Evolutionary conservation across 2,329 filamentous ascomycete genomes (phyloP).

Genomic region (Neofusicoccum ribis): DNA sequence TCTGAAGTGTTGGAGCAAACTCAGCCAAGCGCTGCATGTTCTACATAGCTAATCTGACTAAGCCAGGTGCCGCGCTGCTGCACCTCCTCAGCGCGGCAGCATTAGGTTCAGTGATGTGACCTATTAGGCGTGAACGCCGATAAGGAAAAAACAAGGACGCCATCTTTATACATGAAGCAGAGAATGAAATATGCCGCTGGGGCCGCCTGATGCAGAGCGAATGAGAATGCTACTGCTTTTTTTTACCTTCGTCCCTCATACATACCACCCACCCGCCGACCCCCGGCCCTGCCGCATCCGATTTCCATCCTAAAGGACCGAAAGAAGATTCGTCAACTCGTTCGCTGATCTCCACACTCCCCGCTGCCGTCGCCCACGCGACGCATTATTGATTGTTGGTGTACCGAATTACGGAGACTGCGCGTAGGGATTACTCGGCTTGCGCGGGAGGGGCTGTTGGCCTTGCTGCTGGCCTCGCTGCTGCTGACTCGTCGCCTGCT

Average conservation of each 20-base stretch:
- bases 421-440: background rate
- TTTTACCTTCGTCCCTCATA: background rate
- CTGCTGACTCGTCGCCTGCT: background rate
- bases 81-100: background rate
- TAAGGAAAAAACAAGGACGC: background rate
- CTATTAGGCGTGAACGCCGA: background rate
- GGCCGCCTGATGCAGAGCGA: background rate
- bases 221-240: background rate
- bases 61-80: background rate
- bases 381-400: background rate
- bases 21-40: constrained; percentile 1
- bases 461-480: background rate
- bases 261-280: background rate
- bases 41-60: constrained; percentile 15
- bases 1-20: background rate
- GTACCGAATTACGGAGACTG: background rate
- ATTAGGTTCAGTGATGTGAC: background rate
- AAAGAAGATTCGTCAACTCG: constrained; percentile 16
- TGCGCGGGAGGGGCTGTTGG: background rate
- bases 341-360: background rate
- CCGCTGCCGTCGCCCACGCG: background rate
- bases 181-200: background rate
- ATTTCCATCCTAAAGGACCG: constrained; percentile 2
- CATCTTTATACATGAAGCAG: background rate
- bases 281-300: background rate